Base-by-base conservation (phyloP, 1,139 yeast genomes). In the Debaryomycetaceae sp. region DNA sequence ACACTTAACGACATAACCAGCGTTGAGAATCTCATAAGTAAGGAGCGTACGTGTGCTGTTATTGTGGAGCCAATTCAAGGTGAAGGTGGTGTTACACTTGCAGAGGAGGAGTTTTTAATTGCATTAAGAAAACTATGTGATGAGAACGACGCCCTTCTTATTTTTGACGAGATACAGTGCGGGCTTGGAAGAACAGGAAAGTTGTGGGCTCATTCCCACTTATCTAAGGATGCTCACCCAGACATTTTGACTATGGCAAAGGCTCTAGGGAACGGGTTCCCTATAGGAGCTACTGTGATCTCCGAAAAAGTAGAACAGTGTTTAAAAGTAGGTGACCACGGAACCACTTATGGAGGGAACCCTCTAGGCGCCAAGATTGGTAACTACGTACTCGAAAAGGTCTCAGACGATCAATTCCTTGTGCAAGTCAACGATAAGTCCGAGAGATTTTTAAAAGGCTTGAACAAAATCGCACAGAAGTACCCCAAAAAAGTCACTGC, bases 41-140 rank as follows among this genome's bases (percentile, higher is more conserved):
- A 61, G 44, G 85, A 83, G 7, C 79, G 83, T 52, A 83, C 96
- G 0, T 88, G 96, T 55, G 98, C 91, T 39, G 94, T 92, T 31
- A 91, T 92, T 41, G 81, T 92, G 31, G 98, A 92, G 66, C 98
- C 98, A 16, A 83, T 92, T 44, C 98, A 92, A 68, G 98, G 98
- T 50, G 98, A 92, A 68, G 98, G 98, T 41, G 98, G 98, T 45
- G 83, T 92, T 17, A 81, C 82, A 53, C 79, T 81, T 16, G 76
- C 87, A 41, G 73, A 78, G 24, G 55, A 65, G 0, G 87, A 79
- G 33, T 89, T 88, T 54, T 70, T 92, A 49, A 56, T 70, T 4
- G 80, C 79, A 38, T 69, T 92, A 58, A 81, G 86, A 50, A 62
- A 78, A 50, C 65, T 87, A 41, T 89, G 97, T 61, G 67, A 69